Base-by-base conservation (phyloP, 2,329 filamentous ascomycete genomes). In the Basipetospora sp. region DNA sequence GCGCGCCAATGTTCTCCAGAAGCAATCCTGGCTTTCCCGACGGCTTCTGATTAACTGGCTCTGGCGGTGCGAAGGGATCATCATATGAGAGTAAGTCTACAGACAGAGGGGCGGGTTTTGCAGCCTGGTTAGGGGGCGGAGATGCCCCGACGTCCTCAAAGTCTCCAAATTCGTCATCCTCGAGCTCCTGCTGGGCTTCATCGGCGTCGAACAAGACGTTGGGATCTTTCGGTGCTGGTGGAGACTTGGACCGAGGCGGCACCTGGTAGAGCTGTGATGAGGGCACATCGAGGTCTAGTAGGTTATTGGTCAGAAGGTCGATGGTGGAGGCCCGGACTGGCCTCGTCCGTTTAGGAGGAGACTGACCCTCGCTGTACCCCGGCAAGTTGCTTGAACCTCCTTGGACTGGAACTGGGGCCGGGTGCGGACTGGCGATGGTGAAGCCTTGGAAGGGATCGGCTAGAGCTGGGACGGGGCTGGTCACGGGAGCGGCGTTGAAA, bases 161-260 rank as follows among this genome's bases (percentile, higher is more conserved):
- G 34, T 75, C 71, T 11, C 72, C 74, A 14, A 41, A 41, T 5
- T 67, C 65, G 16, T 69, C 55, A 6, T 58, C 51, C n/a, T 59
- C 53, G 3, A 48, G 51, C 25, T 60, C 14, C 9, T 30, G 31
- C 5, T 40, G 52, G 11, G 60, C 49, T 38, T 73, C 66, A 30
- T 70, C 67, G 26, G 70, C 77, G 53, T 83, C 77, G 50, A 83
- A 83, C 3, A 83, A 58, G 3, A 83, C 67, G 44, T 74, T 69
- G 2, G 68, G 54, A 31, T 71, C 57, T 2, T 50, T 43, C 10
- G 52, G 42, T 8, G 42, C 19, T 25, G 39, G 15, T 5, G 20
- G 16, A 17, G 39, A 14, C 14, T 28, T 19, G 9, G 42, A 36
- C 22, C 45, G 42, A 26, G 36, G 25, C 5, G 36, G n/a, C 18